Conservation (phyloP, 768 basidiomycete species). For the Porpolomopsis calyptriformis region DNA sequence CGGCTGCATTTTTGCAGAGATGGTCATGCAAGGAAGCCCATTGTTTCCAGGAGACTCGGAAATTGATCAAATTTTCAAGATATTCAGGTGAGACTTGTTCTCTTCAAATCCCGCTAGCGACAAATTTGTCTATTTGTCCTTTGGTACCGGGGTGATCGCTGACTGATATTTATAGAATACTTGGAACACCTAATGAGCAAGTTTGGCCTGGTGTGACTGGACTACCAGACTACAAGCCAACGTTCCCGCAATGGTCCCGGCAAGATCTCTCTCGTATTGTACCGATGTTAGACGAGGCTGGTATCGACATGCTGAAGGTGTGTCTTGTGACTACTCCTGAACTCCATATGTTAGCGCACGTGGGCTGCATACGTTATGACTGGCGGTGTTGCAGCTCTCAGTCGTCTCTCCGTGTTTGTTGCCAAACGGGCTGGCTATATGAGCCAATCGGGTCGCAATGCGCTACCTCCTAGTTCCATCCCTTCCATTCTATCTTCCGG, state of each 20-base stretch:
- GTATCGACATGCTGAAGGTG: slow-evolving; percentile 74
- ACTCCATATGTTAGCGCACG: slow-evolving; percentile 1
- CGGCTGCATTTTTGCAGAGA: slow-evolving; percentile 96
- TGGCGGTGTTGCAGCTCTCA: no score
- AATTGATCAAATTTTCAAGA: slow-evolving; percentile 99
- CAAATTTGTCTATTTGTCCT: neutral
- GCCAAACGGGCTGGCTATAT: no score
- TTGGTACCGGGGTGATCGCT: neutral
- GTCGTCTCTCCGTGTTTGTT: no score
- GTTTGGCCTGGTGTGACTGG: slow-evolving; percentile 83
- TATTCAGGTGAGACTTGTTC: slow-evolving; percentile 66
- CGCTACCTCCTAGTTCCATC: no score
- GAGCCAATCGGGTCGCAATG: no score
- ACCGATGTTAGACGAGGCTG: slow-evolving; percentile 60
- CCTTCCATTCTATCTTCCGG: neutral
- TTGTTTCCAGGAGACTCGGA: slow-evolving; percentile 99
- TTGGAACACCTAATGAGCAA: slow-evolving; percentile 90
- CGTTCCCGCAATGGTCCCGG: slow-evolving; percentile 90
- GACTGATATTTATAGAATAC: slow-evolving; percentile 42
- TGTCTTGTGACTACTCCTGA: slow-evolving; percentile 10
- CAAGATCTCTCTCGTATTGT: slow-evolving; percentile 63
- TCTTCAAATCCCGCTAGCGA: no score
- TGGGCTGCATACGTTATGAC: no score
- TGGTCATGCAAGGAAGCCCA: slow-evolving; percentile 84
- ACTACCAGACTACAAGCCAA: slow-evolving; percentile 90